These are phyloP conservation scores for Punctularia strigosozonata DNA, from an alignment of 768 basidiomycete species.

Conservation along the genomic window DNA sequence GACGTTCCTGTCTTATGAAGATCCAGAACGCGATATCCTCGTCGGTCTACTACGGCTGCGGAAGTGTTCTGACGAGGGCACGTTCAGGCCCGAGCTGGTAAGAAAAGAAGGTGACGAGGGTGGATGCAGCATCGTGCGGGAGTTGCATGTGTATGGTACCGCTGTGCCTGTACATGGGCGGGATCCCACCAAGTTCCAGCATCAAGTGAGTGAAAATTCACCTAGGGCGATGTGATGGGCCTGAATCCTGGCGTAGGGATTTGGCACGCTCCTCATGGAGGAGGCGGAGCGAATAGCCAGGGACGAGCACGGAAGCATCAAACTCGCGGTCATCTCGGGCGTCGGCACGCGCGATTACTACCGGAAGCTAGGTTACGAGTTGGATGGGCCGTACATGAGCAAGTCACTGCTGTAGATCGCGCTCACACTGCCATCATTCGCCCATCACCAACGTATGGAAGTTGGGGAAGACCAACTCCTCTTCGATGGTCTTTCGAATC, in stretches of 20 bases:
- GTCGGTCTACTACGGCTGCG: constrained; percentile 85
- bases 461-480: constrained; percentile 93
- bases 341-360: constrained; percentile 98
- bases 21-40: constrained; percentile 93
- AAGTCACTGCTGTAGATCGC: constrained; percentile 45
- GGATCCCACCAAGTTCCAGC: constrained; percentile 97
- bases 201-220: constrained; percentile 42
- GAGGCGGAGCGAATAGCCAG: constrained; percentile 96
- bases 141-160: constrained; percentile 96
- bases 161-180: constrained; percentile 95
- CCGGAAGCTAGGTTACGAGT: constrained; percentile 82
- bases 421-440: constrained; percentile 6
- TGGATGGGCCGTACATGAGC: constrained; percentile 98
- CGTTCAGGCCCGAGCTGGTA: constrained; percentile 88
- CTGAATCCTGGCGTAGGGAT: constrained; percentile 47
- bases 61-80: constrained; percentile 95
- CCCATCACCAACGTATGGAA: constrained; percentile 59
- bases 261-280: constrained; percentile 96
- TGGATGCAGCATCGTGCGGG: constrained; percentile 85
- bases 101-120: constrained; percentile 54
- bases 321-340: constrained; percentile 97
- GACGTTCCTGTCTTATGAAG: constrained; percentile 98
- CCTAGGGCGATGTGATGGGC: constrained; percentile 3
- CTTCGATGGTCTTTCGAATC: constrained; percentile 88
- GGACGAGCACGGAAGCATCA: constrained; percentile 93